These are phyloP conservation scores for Vickermania spadyakhi DNA, from an alignment of 208 protist genomes.

Conservation along the genomic window DNA sequence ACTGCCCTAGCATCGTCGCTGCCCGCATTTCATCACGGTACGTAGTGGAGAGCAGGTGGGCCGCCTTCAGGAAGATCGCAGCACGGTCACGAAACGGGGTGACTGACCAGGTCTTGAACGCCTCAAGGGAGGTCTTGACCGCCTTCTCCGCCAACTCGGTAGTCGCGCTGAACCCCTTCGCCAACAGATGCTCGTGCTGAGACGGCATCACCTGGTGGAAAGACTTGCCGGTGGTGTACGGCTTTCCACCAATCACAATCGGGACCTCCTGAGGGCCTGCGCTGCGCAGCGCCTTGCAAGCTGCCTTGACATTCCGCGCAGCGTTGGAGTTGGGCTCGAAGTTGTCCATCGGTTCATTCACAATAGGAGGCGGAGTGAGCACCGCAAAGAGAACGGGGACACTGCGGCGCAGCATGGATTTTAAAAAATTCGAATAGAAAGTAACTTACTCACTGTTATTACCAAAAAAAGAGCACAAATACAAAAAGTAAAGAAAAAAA, in stretches of 20 bases:
- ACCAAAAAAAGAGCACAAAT: too few species aligned
- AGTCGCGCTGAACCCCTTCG: slow-evolving; percentile 77
- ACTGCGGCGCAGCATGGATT: slow-evolving; percentile 79
- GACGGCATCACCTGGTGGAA: slow-evolving; percentile 63
- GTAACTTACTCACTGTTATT: too few species aligned
- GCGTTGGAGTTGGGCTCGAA: slow-evolving; percentile 74
- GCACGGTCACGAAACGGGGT: slow-evolving; percentile 86
- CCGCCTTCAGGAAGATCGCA: slow-evolving; percentile 92
- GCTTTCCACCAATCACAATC: slow-evolving; percentile 85
- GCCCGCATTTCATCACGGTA: slow-evolving; percentile 85
- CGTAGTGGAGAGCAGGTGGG: slow-evolving; percentile 83
- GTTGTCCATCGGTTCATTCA: slow-evolving; percentile 83
- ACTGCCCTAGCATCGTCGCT: slow-evolving; percentile 94
- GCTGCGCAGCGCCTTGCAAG: slow-evolving; percentile 52
- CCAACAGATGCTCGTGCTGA: slow-evolving; percentile 71
- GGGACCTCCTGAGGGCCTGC: slow-evolving; percentile 66
- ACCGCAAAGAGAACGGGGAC: slow-evolving; percentile 43
- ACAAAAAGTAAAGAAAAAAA: too few species aligned
- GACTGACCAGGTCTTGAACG: slow-evolving; percentile 62
- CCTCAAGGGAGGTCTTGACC: slow-evolving; percentile 75
- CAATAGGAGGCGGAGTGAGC: slow-evolving; percentile 47
- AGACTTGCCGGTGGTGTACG: slow-evolving; percentile 61
- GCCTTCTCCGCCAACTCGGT: slow-evolving; percentile 81
- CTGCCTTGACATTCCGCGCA: slow-evolving; percentile 40
- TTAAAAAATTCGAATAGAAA: too few species aligned